Evolutionary conservation across 2,329 filamentous ascomycete species (phyloP).

Genomic region (Botryosphaeria dothidea): DNA sequence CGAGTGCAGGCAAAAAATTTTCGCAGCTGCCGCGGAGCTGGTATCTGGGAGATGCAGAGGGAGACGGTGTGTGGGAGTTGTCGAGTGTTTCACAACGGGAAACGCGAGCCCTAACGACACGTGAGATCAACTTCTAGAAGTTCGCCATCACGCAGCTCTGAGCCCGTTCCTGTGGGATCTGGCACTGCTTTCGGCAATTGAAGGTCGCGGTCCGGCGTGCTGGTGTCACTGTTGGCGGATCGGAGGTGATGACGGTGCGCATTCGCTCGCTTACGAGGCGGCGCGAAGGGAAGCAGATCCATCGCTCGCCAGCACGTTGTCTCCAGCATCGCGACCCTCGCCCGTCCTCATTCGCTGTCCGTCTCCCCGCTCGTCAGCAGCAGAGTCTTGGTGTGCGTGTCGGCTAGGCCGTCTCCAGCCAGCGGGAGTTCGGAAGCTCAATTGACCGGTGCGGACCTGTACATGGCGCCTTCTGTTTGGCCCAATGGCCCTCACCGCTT

Average conservation of each 20-base stretch:
- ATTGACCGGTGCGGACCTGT: constrained; percentile 13
- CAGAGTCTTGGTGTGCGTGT: constrained; percentile 1
- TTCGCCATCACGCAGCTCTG: neutral
- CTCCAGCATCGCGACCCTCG: neutral
- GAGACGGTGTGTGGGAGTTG: neutral
- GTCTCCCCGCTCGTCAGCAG: neutral
- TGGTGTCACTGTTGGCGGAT: neutral
- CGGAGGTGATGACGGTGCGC: neutral
- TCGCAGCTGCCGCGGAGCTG: neutral
- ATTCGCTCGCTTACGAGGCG: constrained; percentile 9
- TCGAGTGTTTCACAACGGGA: neutral
- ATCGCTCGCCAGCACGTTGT: neutral
- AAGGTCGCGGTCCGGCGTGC: neutral
- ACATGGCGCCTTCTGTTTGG: constrained; percentile 10
- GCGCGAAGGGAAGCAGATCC: neutral
- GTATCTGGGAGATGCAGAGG: neutral
- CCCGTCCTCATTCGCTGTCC: neutral
- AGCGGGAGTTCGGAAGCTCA: neutral
- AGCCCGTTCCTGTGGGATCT: constrained; percentile 3
- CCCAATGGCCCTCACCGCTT: constrained; percentile 16
- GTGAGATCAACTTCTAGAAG: constrained; percentile 11
- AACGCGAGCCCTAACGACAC: constrained; percentile 2
- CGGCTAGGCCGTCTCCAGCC: constrained; percentile 3
- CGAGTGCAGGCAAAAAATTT: neutral
- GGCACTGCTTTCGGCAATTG: neutral